A percentile compares a stretch with the other conserved stretches of the same genome.
phyloP scores from a whole-genome alignment of 148 eudicot genomes.

The Dysphania ambrosioides region DNA sequence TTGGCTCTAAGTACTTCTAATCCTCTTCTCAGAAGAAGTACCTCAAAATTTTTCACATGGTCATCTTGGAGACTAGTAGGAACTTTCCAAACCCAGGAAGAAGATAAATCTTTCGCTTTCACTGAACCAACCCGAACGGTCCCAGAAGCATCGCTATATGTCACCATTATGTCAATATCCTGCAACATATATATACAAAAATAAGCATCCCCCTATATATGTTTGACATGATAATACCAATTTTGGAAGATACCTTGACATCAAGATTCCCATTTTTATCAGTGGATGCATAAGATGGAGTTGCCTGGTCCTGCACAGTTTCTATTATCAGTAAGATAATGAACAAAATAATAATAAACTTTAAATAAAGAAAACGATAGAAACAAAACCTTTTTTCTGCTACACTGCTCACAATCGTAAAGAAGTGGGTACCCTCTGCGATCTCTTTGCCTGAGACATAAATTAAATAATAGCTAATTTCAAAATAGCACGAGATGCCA shows the following conservation, averaged over 20 bases:
- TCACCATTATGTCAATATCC: constrained; percentile 91
- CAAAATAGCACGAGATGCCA: constrained; percentile 1
- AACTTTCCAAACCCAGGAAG: constrained; percentile 95
- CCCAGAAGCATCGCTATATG: constrained; percentile 83
- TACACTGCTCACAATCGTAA: constrained; percentile 65
- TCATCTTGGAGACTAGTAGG: constrained; percentile 43
- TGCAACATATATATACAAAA: constrained; percentile 38
- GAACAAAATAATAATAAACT: constrained; percentile 3
- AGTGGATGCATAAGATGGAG: constrained; percentile 23
- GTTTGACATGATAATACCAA: constrained; percentile 13
- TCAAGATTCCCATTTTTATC: constrained; percentile 39
- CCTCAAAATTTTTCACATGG: constrained; percentile 41
- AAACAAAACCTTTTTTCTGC: constrained; percentile 46
- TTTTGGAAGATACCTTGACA: constrained; percentile 53
- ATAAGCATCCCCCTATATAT: constrained; percentile 30
- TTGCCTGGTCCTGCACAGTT: constrained; percentile 46
- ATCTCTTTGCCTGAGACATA: constrained; percentile 51
- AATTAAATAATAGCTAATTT: neutral
- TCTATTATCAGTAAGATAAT: constrained; percentile 3
- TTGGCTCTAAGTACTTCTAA: constrained; percentile 14
- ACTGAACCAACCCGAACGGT: constrained; percentile 64
- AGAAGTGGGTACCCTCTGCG: constrained; percentile 35
- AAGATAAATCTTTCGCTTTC: constrained; percentile 73
- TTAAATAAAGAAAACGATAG: constrained; percentile 8
- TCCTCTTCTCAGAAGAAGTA: constrained; percentile 26